Evolutionary conservation across 2,329 filamentous ascomycete species (phyloP), one percentile per base, ranked within the genome.

Genomic region (Alternaria sp.): DNA sequence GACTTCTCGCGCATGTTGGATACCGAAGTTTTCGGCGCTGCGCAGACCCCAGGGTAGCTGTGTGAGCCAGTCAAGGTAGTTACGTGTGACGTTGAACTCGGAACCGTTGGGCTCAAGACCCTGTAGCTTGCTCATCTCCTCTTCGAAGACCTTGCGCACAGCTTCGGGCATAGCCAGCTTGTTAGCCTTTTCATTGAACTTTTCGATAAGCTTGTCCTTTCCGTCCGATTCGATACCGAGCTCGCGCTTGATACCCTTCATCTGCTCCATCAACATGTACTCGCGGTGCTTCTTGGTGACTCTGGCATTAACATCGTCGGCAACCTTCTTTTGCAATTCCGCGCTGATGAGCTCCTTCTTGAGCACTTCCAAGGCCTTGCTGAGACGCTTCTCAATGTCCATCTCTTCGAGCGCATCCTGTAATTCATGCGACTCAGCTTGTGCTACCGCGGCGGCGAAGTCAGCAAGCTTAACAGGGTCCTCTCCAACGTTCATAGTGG

Each of bases 261-360:
- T 97, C 80, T 99, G 96, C 81, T 99, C 96, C 93, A 97, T 96
- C 50, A 99, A 84, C 92, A 93, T 98, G 83, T 98, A 99, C 78
- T 99, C 96, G 56, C 96, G 90, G 79, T 99, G 96, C 28, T 95
- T 90, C 83, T 99, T 98, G 73, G 94, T 94, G 57, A 99, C 98
- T 82, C 97, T 97, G 76, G 89, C 93, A 80, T 98, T 96, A 17
- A 99, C 96, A 76, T 99, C 96, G 82, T 97, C 97, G 62, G 92
- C 93, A 62, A 99, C 98, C 85, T 98, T 99, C 61, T 92, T 95
- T 79, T 97, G 95, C 28, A 99, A 85, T 78, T 98, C 93, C 0
- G 96, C 96, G 72, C 98, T 99, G 91, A 98, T 97, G 57, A 97
- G 88, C 82, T 99, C 96, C 81, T 97, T 98, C 84, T 99, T 99